A percentile compares a stretch with the other conserved stretches of the same genome.
Evolutionary conservation across 2,329 filamentous ascomycete genomes (phyloP).

Genomic region (Cladosporium sp.): DNA sequence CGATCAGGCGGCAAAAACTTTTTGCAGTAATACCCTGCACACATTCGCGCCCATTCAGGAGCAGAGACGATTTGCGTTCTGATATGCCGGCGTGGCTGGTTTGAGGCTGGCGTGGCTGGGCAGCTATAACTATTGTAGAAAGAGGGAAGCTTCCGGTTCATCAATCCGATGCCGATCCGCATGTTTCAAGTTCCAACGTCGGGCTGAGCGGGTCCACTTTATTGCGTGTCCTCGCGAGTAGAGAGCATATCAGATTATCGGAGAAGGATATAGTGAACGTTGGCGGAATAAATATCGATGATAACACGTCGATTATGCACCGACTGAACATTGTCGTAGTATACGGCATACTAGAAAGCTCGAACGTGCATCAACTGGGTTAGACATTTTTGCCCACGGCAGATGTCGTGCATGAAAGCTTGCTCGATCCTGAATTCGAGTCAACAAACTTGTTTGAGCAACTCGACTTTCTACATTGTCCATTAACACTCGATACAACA

Average conservation of each 20-base stretch:
- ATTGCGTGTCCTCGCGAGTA: background rate
- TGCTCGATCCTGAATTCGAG: background rate
- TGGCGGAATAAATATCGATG: background rate
- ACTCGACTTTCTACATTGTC: background rate
- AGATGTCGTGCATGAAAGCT: background rate
- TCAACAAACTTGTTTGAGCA: background rate
- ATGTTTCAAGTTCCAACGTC: constrained; percentile 3
- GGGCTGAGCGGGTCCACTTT: background rate
- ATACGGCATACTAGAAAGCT: background rate
- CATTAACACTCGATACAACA: background rate
- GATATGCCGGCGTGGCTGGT: background rate
- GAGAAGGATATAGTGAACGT: background rate
- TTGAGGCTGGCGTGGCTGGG: background rate
- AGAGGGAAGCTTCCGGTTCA: constrained; percentile 1
- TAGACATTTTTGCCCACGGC: background rate
- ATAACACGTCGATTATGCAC: background rate
- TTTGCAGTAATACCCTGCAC: background rate
- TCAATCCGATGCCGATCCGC: constrained; percentile 1
- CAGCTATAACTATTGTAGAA: background rate
- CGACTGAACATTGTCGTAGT: background rate
- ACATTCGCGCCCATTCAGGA: background rate
- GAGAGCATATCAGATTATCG: background rate
- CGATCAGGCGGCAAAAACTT: background rate
- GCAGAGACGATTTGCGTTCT: background rate
- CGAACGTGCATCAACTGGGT: background rate